phyloP scores from a whole-genome alignment of 2,329 filamentous ascomycete species.

The Beauveria asiatica region DNA sequence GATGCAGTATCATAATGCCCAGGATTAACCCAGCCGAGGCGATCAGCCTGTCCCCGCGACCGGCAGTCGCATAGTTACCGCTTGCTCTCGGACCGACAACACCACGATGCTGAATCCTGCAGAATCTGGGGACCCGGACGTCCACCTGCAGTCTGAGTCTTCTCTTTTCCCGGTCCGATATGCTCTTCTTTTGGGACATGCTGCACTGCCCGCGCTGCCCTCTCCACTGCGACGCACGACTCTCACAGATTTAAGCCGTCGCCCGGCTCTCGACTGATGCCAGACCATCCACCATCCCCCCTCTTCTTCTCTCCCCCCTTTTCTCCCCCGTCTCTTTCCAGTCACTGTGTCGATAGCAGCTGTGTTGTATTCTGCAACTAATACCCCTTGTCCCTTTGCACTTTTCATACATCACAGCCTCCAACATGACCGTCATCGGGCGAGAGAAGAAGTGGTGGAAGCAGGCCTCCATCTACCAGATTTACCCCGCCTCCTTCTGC shows the following conservation, averaged over 20 bases:
- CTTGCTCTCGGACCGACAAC: constrained; percentile 1
- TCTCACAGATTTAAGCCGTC: background rate
- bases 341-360: background rate
- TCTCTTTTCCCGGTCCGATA: background rate
- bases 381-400: background rate
- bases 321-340: too few relatives aligned
- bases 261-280: background rate
- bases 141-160: background rate
- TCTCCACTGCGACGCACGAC: constrained; percentile 3
- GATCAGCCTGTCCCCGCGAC: background rate
- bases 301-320: background rate
- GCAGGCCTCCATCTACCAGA: constrained; percentile 48
- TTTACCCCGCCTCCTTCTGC: constrained; percentile 51
- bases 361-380: background rate
- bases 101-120: background rate
- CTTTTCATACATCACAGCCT: background rate
- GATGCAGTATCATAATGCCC: background rate
- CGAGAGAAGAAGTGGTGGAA: constrained; percentile 42
- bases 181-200: background rate
- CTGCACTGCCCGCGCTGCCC: background rate
- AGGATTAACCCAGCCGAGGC: background rate
- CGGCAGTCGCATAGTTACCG: background rate
- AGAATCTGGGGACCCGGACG: background rate
- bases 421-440: constrained; percentile 18
- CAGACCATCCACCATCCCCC: constrained; percentile 1